These are phyloP conservation scores for Scheffersomyces ergatensis DNA, from an alignment of 805 yeast species.

Conservation along the genomic window DNA sequence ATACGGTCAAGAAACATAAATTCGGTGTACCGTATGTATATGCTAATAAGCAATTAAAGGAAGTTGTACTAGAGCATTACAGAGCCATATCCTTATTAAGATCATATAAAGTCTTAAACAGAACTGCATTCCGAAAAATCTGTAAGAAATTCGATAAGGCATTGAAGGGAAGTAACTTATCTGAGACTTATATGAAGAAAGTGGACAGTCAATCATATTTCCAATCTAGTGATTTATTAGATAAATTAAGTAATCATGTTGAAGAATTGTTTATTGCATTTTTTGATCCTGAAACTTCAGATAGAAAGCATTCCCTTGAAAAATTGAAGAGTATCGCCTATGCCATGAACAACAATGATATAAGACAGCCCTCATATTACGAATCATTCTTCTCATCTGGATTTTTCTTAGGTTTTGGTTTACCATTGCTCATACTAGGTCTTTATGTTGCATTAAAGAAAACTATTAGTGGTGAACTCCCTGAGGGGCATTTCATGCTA, in stretches of 20 bases:
- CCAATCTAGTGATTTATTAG: conserved; percentile 63
- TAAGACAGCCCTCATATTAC: conserved; percentile 32
- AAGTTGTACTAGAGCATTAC: conserved; percentile 70
- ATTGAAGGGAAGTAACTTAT: conserved; percentile 35
- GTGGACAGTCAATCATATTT: conserved; percentile 55
- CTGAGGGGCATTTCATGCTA: conserved; percentile 59
- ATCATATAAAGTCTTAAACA: conserved; percentile 71
- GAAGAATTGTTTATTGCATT: conserved; percentile 67
- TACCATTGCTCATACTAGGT: conserved; percentile 67
- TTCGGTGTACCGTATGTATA: conserved; percentile 55
- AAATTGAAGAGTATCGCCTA: conserved; percentile 50
- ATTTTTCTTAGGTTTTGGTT: conserved; percentile 61
- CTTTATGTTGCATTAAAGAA: conserved; percentile 49
- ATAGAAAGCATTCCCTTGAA: conserved; percentile 70
- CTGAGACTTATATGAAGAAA: conserved; percentile 52
- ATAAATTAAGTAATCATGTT: conserved; percentile 55
- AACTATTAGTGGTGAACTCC: conserved; percentile 35
- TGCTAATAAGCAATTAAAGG: conserved; percentile 66
- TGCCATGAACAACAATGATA: conserved; percentile 29
- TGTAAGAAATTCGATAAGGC: conserved; percentile 88
- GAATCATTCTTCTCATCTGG: conserved; percentile 61
- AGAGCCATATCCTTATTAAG: conserved; percentile 67
- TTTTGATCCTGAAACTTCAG: conserved; percentile 52
- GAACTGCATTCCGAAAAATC: conserved; percentile 87
- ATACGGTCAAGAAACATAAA: conserved; percentile 29